Evolutionary conservation across 495 filamentous ascomycete genomes (phyloP).

Genomic region (Tuber microsphaerosporum): DNA sequence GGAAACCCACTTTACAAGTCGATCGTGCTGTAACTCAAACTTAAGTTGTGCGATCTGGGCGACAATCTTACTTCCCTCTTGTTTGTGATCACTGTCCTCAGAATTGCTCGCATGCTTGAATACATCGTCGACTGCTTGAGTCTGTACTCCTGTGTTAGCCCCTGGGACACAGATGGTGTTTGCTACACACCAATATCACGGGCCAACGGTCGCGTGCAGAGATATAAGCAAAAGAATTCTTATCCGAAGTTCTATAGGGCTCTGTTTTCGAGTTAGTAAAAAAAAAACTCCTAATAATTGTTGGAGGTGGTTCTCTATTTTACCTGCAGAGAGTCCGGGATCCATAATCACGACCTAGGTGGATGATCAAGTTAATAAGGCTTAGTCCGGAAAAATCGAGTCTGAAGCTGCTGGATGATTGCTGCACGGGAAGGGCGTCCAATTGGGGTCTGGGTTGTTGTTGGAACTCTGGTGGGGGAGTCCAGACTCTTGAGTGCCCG

Average conservation of each 20-base stretch:
- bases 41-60: constrained; percentile 75
- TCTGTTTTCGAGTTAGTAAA: constrained; percentile 48
- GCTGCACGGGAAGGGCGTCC: not conserved
- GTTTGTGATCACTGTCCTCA: constrained; percentile 55
- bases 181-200: constrained; percentile 66
- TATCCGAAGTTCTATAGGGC: constrained; percentile 70
- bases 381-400: not conserved
- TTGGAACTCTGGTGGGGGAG: not conserved
- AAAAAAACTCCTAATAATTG: not conserved
- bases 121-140: constrained; percentile 86
- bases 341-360: not conserved
- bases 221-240: constrained; percentile 74
- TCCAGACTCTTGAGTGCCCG: not conserved
- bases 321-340: not conserved
- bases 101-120: constrained; percentile 64
- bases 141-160: constrained; percentile 50
- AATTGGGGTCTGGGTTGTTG: not conserved
- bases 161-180: not conserved
- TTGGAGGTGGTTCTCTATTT: not conserved
- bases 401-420: not conserved
- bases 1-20: constrained; percentile 64
- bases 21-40: constrained; percentile 90
- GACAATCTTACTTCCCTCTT: constrained; percentile 81
- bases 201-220: constrained; percentile 87
- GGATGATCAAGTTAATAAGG: not conserved